Percentiles rank a stretch among this genome's conserved stretches.
Conservation (phyloP, 768 basidiomycete species). For the Cyclocybe aegerita region DNA sequence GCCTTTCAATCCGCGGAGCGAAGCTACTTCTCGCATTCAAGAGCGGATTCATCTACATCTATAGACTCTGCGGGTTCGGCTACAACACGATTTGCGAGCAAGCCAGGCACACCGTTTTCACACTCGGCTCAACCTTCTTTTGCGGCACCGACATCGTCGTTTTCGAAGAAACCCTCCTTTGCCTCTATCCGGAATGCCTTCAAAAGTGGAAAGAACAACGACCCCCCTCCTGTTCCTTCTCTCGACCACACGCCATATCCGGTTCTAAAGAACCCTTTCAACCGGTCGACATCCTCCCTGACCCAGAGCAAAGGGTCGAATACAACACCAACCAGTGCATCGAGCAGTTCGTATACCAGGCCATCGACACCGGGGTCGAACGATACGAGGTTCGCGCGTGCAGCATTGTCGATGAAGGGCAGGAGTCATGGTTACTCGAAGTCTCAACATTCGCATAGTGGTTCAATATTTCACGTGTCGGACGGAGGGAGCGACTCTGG, state of each 20-base stretch:
- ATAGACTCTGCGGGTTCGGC: constrained; percentile 71
- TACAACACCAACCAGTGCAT: constrained; percentile 35
- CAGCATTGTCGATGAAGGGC: constrained; percentile 37
- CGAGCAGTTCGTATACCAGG: constrained; percentile 54
- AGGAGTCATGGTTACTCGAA: constrained; percentile 63
- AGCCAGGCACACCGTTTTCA: constrained; percentile 54
- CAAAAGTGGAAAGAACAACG: constrained; percentile 62
- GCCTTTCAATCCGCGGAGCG: constrained; percentile 52
- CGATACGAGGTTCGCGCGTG: constrained; percentile 48
- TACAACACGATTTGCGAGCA: constrained; percentile 47
- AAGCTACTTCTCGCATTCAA: constrained; percentile 68
- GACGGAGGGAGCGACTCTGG: constrained; percentile 74
- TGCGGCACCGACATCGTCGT: constrained; percentile 53
- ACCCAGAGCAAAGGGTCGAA: constrained; percentile 40
- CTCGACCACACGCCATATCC: constrained; percentile 70
- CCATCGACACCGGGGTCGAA: constrained; percentile 37
- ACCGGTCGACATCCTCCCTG: constrained; percentile 77
- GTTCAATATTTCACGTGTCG: constrained; percentile 69
- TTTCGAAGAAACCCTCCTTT: constrained; percentile 81
- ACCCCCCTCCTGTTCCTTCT: constrained; percentile 76
- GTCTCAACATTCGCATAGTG: constrained; percentile 76
- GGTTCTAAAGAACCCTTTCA: constrained; percentile 78
- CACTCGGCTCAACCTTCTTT: constrained; percentile 76
- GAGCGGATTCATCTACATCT: constrained; percentile 79
- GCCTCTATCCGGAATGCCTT: constrained; percentile 87